Evolutionary conservation across 768 basidiomycete species (phyloP), one percentile per base, ranked within the genome.

Genomic region (Lentinus brumalis): DNA sequence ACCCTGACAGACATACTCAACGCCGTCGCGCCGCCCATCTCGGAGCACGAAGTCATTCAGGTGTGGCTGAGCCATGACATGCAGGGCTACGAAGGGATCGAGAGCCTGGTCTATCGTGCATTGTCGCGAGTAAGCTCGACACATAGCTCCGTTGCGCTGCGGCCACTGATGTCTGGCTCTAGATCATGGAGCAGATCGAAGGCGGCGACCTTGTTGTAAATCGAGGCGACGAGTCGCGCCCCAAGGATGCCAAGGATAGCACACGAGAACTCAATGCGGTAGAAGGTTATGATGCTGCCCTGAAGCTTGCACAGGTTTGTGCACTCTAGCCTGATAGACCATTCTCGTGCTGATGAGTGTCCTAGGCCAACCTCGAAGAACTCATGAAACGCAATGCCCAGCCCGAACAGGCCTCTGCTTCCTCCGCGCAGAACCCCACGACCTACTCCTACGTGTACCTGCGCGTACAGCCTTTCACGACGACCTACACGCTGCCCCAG

Each of bases 31-130:
- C 97, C 97, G 44, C 97, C 97, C 12, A 98, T 98, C 68, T 92
- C 96, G 29, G 96, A 96, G 73, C 96, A 98, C 71, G 97, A 99
- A 75, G 94, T 98, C 15, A 95, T 99, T 64, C 87, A 97, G 72
- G 88, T 99, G 8, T 94, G 92, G 90, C 77, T 99, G 41, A 91
- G 89, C 69, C 96, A 98, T 76, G 95, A 97, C 66, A 96, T 99
- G 96, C 81, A 84, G 64, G 97, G 97, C 16, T 98, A 96, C 71
- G 94, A 96, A 59, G 97, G 97, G 7, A 83, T 98, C 45, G 96
- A 98, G 76, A 83, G 88, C 11, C 82, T 99, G n/a, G 92, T 95
- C 29, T 98, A 97, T 76, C 86, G 89, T 26, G 89, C 92, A 2
- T 79, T 98, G 46, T 77, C 92, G 21, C 83, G 89, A 73, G 94